Evolutionary conservation across 495 filamentous ascomycete genomes (phyloP), one percentile per base, ranked within the genome.

Genomic region (Penicillium bialowiezense): DNA sequence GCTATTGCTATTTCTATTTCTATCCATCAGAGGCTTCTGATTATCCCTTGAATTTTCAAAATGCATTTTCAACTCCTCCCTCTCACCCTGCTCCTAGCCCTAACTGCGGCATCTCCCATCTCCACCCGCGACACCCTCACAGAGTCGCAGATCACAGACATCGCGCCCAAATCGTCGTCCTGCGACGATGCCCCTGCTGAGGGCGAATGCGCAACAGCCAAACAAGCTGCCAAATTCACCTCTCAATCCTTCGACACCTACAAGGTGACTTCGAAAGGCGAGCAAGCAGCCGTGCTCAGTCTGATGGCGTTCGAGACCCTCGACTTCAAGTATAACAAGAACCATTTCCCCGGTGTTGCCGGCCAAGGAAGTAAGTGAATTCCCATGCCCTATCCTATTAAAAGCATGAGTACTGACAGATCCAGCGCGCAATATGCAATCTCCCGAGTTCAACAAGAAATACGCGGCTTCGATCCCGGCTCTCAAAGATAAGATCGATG

Each of bases 371-470:
- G 73, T 76, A 64, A 46, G 72, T 67, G 8, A 26, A 51, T 33
- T 24, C 19, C n/a, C 14, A 35, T 38, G 17, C 15, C 7, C 17
- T 26, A 3, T 32, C 18, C 33, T 42, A 21, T 46, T 7, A 21
- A 7, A 40, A 23, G 12, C 19, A 17, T 31, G 3, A 36, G 52
- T 33, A 28, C 39, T 44, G 29, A 41, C 4, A 2, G 9, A 13
- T 8, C 12, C 33, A 72, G 62, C 89, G 0, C 77, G 84, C 18
- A 90, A 90, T 63, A 91, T 93, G 89, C 85, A 89, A 74, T 75
- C 69, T 46, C 67, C 75, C 13, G 44, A 64, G 7, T 87, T 63
- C 70, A 84, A 88, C 67, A 51, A 74, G 6, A 35, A 76, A 62
- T 95, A 91, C 62, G 88, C 83, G 7, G 41, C 66, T 3, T 80